These are phyloP conservation scores for Syzygium malaccense DNA, from an alignment of 441 rosid genomes.

Conservation along the genomic window DNA sequence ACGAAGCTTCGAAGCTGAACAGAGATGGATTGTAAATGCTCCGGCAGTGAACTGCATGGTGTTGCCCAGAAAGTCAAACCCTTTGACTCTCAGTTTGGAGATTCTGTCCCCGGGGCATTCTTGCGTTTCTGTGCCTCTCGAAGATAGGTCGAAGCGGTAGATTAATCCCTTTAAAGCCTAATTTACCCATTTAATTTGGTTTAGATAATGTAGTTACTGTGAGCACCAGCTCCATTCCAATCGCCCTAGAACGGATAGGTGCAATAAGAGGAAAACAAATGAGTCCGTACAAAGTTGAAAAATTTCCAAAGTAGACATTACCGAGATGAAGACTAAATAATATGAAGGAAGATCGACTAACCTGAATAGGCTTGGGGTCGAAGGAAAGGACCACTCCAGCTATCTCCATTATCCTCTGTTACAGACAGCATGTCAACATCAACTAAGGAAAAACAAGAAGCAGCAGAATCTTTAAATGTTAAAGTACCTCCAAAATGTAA, in stretches of 20 bases:
- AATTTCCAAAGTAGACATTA: neutral
- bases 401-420: constrained; percentile 81
- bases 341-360: neutral
- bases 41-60: neutral
- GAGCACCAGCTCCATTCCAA: constrained; percentile 97
- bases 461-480: neutral
- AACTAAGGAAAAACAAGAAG: neutral
- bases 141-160: neutral
- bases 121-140: too few species aligned
- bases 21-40: neutral
- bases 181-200: neutral
- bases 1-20: neutral
- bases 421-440: neutral
- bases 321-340: neutral
- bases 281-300: neutral
- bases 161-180: neutral
- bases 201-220: constrained; percentile 38
- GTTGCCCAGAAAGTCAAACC: neutral
- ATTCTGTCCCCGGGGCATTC: neutral
- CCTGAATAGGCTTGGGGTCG: constrained; percentile 83
- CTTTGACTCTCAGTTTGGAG: neutral
- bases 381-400: constrained; percentile 80
- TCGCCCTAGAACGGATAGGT: constrained; percentile 35
- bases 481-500: constrained; percentile 64
- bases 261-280: neutral